Base-by-base conservation (phyloP, 176 grass and related monocot genomes). In the Cenchrus purpureus region DNA sequence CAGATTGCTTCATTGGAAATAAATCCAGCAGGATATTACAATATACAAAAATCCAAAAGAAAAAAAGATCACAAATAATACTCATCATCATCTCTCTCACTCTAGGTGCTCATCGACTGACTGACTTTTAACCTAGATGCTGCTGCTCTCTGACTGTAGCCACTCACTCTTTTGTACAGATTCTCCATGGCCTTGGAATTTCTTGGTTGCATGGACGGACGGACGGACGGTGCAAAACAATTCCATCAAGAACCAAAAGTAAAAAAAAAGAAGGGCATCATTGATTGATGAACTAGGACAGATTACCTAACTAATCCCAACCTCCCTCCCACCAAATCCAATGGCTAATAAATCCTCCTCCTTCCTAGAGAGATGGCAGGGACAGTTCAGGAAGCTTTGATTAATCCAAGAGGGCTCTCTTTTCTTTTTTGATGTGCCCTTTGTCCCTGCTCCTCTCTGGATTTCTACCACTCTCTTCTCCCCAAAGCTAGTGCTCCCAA, bases 141-240 rank as follows among this genome's bases (percentile, higher is more conserved):
- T 55, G 10, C 48, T 73, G 20, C 45, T 72, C 70, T 28, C 45
- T 29, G 69, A 72, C 64, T 68, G 80, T 90, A 80, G 89, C 80
- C 81, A 87, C 75, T 75, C 85, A 91, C 85, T 87, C 85, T 70
- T 91, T 87, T 91, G 89, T 91, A 91, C 89, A 91, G 19, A 84
- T 84, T 84, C 89, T 76, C 81, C 85, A 87, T 91, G 89, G 81
- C 89, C 62, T 90, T 87, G 85, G 68, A 84, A 87, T 70, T 87
- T 87, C 76, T 87, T 91, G 85, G 89, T 87, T 91, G 89, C 89
- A 87, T 87, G 85, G 68, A 50, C 17, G 53, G 53, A n/a, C n/a
- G n/a, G n/a, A 85, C 83, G 69, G 54, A 56, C 54, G 37, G 37
- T 40, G 37, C 37, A 90, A 85, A 91, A 84, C 85, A 91, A 84